Evolutionary conservation across 345 rosid species (phyloP).

Genomic region (Gossypium sturtianum): DNA sequence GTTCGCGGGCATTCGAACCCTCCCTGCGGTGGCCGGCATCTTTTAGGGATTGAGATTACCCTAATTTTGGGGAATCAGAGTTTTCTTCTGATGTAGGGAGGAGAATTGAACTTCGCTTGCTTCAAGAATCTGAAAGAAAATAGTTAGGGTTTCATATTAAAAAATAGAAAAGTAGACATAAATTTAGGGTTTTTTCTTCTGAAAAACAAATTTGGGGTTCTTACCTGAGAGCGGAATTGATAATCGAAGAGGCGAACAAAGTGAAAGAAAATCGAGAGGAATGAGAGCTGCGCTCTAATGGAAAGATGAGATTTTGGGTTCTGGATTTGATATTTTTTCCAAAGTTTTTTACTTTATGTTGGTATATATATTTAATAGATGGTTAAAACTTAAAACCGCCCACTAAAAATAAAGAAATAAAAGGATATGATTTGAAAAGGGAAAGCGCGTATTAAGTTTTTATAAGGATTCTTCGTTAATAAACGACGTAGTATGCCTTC

Average conservation of each 20-base stretch:
- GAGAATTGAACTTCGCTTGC: too few species aligned
- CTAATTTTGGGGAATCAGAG: not conserved
- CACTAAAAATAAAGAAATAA: too few species aligned
- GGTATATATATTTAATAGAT: too few species aligned
- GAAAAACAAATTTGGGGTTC: too few species aligned
- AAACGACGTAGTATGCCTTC: too few species aligned
- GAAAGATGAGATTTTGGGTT: not conserved
- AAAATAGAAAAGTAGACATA: not conserved
- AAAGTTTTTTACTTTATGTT: not conserved
- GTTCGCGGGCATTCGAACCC: slow-evolving; percentile 99
- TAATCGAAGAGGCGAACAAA: not conserved
- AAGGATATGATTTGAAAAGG: too few species aligned
- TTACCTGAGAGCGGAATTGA: not conserved
- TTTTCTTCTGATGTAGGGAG: not conserved
- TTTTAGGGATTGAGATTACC: slow-evolving; percentile 16
- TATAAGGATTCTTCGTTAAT: too few species aligned
- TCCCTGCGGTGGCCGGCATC: slow-evolving; percentile 99
- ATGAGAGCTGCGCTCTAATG: not conserved
- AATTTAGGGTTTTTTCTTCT: not conserved
- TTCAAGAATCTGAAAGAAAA: not conserved
- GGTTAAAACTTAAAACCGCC: too few species aligned
- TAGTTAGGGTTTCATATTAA: not conserved
- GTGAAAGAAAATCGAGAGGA: not conserved
- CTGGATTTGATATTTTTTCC: not conserved
- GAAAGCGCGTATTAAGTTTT: too few species aligned